phyloP scores from a whole-genome alignment of 176 grass and related monocot species.

The Triticum aestivum region IWGSC_CS_RefSeq_v2.1 NC_057794.1:581249501-581250000 shows the following conservation, averaged over 20 bases:
- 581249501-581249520: constrained; percentile 8
- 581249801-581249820: constrained; percentile 17
- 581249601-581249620: constrained; percentile 51
- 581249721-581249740: not conserved
- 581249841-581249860: not conserved
- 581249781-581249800: constrained; percentile 13
- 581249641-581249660: constrained; percentile 26
- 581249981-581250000: not conserved
- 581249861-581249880: not conserved
- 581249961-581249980: not conserved
- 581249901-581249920: not conserved
- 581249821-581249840: not conserved
- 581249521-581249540: constrained; percentile 31
- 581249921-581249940: constrained; percentile 3
- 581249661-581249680: constrained; percentile 35
- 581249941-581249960: not conserved
- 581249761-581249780: not conserved
- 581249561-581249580: constrained; percentile 28
- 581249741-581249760: not conserved
- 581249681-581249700: constrained; percentile 8
- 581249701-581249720: not conserved
- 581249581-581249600: constrained; percentile 47
- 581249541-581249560: constrained; percentile 39
- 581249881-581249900: not conserved
- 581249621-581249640: constrained; percentile 34